Conservation (phyloP, 176 grass and related monocot genomes). For the Carex pumila region DNA sequence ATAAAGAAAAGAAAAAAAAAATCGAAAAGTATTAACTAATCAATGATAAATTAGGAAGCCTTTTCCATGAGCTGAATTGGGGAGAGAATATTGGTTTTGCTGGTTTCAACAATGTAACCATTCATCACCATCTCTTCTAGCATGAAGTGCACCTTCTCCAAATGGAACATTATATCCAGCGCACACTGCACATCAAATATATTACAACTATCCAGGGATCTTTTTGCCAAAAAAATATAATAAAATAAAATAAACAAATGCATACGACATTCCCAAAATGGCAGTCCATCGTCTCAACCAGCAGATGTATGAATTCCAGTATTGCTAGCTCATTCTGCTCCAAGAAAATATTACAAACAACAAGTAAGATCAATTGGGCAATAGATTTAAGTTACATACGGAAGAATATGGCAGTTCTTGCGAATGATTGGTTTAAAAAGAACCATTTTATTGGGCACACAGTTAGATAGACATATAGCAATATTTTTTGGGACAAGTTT, state of each 20-base stretch:
- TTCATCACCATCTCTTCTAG: constrained; percentile 99
- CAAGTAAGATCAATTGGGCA: not conserved
- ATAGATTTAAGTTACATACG: not conserved
- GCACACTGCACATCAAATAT: constrained; percentile 37
- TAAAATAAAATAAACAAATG: not conserved
- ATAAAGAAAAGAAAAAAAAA: not conserved
- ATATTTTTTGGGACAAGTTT: not conserved
- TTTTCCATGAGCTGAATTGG: constrained; percentile 93
- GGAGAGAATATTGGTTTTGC: constrained; percentile 84
- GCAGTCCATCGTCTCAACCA: constrained; percentile 89
- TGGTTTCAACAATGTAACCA: constrained; percentile 92
- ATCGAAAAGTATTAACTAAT: not conserved
- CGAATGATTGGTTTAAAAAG: not conserved
- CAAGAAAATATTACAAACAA: not conserved
- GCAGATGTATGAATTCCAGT: constrained; percentile 96
- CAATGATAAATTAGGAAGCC: constrained; percentile 37
- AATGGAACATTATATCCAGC: constrained; percentile 97
- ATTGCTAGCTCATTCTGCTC: constrained; percentile 88
- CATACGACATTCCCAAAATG: constrained; percentile 97
- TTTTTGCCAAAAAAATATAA: not conserved
- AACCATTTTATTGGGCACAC: not conserved
- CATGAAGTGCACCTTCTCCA: constrained; percentile 98
- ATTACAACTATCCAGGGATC: not conserved
- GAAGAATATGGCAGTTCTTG: not conserved
- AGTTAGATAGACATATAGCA: constrained; percentile 10